phyloP scores from a whole-genome alignment of 345 rosid genomes.

The Heritiera fomes region DNA sequence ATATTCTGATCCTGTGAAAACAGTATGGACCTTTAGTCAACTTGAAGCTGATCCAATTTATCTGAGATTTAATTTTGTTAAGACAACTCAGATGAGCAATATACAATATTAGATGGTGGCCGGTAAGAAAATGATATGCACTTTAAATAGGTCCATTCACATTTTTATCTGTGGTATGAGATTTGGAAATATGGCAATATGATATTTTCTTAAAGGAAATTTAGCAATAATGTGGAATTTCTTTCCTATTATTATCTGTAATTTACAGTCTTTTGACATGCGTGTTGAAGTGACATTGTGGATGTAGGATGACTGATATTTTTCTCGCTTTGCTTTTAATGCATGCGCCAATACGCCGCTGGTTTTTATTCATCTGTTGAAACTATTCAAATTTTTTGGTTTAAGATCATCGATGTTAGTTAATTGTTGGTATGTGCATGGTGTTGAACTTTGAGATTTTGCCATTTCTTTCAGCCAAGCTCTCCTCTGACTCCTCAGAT shows the following conservation, averaged over 20 bases:
- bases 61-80: neutral
- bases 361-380: neutral
- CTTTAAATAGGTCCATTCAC: neutral
- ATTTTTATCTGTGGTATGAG: neutral
- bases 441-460: slow-evolving; percentile 16
- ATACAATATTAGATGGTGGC: neutral
- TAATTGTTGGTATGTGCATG: neutral
- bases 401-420: neutral
- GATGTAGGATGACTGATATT: neutral
- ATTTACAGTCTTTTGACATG: neutral
- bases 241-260: neutral
- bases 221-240: neutral
- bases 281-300: neutral
- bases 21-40: slow-evolving; percentile 1
- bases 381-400: neutral
- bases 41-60: neutral
- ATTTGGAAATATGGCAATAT: neutral
- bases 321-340: neutral
- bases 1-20: slow-evolving; percentile 4
- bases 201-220: neutral
- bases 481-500: slow-evolving; percentile 47
- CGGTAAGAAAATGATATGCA: neutral
- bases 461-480: slow-evolving; percentile 45
- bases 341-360: neutral
- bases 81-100: neutral